Evolutionary conservation across 495 filamentous ascomycete genomes (phyloP).

Genomic region (Oidiodendron maius): DNA sequence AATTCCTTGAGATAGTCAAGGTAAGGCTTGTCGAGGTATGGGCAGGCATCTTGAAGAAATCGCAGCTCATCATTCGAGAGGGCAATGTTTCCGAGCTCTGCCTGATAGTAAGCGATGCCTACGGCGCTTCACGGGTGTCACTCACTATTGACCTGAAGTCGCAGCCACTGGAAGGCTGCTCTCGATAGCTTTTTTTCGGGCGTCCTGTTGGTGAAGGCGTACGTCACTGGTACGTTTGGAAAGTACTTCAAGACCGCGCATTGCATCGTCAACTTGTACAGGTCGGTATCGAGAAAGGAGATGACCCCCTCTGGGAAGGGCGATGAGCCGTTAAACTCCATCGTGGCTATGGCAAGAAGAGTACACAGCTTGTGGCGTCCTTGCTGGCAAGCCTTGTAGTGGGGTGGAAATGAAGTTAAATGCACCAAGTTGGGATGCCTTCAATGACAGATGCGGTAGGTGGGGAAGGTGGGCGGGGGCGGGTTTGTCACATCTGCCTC

Average conservation of each 20-base stretch:
- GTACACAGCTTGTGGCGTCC: neutral
- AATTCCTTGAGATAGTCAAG: slow-evolving; percentile 76
- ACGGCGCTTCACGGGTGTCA: neutral
- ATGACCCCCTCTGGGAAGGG: slow-evolving; percentile 64
- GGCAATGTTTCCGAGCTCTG: slow-evolving; percentile 73
- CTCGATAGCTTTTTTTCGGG: slow-evolving; percentile 85
- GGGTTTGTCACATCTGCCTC: too few relatives aligned
- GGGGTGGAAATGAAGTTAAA: too few relatives aligned
- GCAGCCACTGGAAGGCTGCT: slow-evolving; percentile 77
- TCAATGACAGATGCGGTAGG: too few relatives aligned
- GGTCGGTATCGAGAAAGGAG: slow-evolving; percentile 92
- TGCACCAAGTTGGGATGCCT: too few relatives aligned
- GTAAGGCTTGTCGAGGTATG: slow-evolving; percentile 73
- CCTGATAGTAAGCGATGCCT: neutral
- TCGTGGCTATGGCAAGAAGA: too few relatives aligned
- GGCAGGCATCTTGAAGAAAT: slow-evolving; percentile 73
- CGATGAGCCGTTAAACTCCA: slow-evolving; percentile 53
- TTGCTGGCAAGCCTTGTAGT: too few relatives aligned
- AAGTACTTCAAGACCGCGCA: slow-evolving; percentile 90
- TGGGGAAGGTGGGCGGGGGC: too few relatives aligned
- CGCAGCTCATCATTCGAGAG: slow-evolving; percentile 71
- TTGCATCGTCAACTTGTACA: slow-evolving; percentile 99
- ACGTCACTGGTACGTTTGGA: slow-evolving; percentile 77
- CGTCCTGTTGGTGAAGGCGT: slow-evolving; percentile 91
- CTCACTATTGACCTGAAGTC: slow-evolving; percentile 72